Base-by-base conservation (phyloP, 2,329 filamentous ascomycete species). In the Dryadomyces sulphureus region DNA sequence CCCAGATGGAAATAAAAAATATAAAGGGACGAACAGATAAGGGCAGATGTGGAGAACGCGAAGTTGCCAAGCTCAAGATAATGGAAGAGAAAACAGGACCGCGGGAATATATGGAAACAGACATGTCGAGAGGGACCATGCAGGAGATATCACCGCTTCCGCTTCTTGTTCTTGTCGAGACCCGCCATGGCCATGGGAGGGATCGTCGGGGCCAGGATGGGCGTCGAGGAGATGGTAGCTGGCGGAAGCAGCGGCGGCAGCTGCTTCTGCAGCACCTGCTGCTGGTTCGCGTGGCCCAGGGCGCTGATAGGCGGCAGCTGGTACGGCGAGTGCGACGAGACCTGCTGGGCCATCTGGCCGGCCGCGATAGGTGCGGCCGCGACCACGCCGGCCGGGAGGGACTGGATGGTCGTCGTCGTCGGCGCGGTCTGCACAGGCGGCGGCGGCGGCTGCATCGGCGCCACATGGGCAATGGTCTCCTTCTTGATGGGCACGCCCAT, bases 401-500 rank as follows among this genome's bases (percentile, higher is more conserved):
- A n/a, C n/a, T n/a, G n/a, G n/a, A 19, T 8, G 16, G 27, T 25
- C 11, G 32, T 11, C 30, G n/a, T 25, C 9, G 22, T 24, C 17
- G 21, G n/a, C 5, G 14, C 34, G 14, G 21, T 8, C 34, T 3
- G 30, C 16, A 19, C 16, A 22, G 24, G 43, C 36, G n/a, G 48
- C 20, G 52, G 52, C 25, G 50, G 48, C 30, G 50, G 48, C 44
- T 49, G 52, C 48, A 52, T 52, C 20, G 47, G n/a, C 12, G 12
- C 21, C 7, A 21, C 12, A 8, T 62, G 19, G 55, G 59, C 4
- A 48, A 67, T 54, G 24, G 79, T 76, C 30, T 74, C 69, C 49
- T 73, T 73, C 59, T 73, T 73, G 56, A 79, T 68, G 45, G 77
- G 75, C 35, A 81, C 77, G 48, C 77, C 77, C 77, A 81, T 81